These are phyloP conservation scores for Fraxinus floribunda DNA, from an alignment of 305 asterid species.

Conservation along the genomic window DNA sequence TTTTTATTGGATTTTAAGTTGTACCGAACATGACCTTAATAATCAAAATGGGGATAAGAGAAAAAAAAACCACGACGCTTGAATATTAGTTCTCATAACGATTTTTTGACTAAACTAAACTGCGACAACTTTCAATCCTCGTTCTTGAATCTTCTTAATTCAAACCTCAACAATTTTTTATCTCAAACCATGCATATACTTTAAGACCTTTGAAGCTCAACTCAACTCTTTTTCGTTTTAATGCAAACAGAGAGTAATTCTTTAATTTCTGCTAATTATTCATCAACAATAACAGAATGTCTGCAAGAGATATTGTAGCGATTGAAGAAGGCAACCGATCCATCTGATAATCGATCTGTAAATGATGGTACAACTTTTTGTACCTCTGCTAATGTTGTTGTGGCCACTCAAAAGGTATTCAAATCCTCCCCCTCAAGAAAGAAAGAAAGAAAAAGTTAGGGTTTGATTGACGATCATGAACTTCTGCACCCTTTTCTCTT, in stretches of 20 bases:
- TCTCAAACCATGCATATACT: slow-evolving; percentile 17
- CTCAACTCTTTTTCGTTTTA: slow-evolving; percentile 3
- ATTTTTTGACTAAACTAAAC: no score
- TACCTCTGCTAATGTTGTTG: slow-evolving; percentile 34
- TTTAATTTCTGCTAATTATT: not conserved
- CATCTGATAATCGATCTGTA: slow-evolving; percentile 11
- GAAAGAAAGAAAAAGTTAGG: not conserved
- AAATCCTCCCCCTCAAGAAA: not conserved
- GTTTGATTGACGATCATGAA: not conserved
- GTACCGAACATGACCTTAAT: no score
- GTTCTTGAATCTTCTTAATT: no score
- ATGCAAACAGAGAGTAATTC: not conserved
- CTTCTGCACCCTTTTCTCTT: no score
- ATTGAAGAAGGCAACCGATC: slow-evolving; percentile 36
- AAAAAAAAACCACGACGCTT: no score
- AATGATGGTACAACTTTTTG: slow-evolving; percentile 25
- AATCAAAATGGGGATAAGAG: no score
- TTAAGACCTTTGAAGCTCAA: not conserved
- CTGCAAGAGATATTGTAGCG: slow-evolving; percentile 27
- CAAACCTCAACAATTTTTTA: not conserved
- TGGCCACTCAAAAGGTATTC: slow-evolving; percentile 47
- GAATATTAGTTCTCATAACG: no score
- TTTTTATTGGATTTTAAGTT: no score
- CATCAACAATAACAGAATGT: slow-evolving; percentile 25
- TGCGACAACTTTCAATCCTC: no score